Evolutionary conservation across 306 rosid species (phyloP).

Genomic region (Glycine soja): DNA sequence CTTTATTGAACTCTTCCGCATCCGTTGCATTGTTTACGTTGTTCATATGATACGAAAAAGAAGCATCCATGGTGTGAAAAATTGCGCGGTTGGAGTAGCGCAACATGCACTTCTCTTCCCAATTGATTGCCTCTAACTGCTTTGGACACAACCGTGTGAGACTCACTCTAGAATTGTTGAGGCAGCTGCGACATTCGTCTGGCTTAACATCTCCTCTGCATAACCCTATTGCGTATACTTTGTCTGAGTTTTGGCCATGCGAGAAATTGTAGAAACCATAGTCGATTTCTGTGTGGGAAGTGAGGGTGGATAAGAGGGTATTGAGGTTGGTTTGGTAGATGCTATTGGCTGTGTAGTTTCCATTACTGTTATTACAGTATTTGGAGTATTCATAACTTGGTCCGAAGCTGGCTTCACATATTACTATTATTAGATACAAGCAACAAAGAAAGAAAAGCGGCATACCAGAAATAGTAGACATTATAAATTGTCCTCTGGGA

Average conservation of each 20-base stretch:
- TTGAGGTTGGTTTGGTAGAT: conserved; percentile 52
- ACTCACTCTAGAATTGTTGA: conserved; percentile 26
- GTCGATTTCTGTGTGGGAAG: conserved; percentile 15
- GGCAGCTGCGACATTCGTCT: conserved; percentile 48
- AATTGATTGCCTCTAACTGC: conserved; percentile 52
- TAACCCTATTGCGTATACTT: conserved; percentile 18
- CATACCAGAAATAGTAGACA: no score
- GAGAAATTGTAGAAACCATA: conserved; percentile 52
- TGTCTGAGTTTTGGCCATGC: conserved; percentile 35
- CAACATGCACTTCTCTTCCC: conserved; percentile 9
- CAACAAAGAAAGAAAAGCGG: no score
- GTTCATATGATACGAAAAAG: not conserved
- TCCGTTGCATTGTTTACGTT: not conserved
- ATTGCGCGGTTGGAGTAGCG: conserved; percentile 27
- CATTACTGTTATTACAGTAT: not conserved
- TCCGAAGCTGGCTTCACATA: no score
- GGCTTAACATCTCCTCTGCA: conserved; percentile 55
- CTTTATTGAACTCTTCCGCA: not conserved
- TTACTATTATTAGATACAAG: no score
- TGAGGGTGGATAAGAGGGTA: conserved; percentile 47
- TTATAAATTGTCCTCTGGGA: no score
- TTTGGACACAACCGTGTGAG: conserved; percentile 47
- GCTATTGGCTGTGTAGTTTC: conserved; percentile 55
- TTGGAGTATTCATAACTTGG: no score
- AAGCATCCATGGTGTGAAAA: not conserved